These are phyloP conservation scores for Larix sibirica DNA, from an alignment of 83 land plant species.

Conservation along the genomic window DNA sequence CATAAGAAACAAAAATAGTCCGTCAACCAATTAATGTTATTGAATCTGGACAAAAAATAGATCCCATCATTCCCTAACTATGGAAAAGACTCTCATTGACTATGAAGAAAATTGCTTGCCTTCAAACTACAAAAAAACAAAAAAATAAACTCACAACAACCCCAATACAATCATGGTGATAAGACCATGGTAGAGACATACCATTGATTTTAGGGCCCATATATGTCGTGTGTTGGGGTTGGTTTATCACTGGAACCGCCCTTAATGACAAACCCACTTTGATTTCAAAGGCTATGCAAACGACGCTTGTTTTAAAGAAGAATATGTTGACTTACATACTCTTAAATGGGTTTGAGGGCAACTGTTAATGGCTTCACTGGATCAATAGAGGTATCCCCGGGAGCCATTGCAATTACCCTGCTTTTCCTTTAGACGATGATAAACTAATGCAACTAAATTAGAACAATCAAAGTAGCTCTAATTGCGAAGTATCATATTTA, in stretches of 20 bases:
- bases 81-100: background rate
- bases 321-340: conserved; percentile 10
- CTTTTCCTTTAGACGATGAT: background rate
- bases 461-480: background rate
- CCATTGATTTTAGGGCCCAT: background rate
- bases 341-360: conserved; percentile 1
- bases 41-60: too few species aligned
- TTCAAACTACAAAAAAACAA: background rate
- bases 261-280: too few species aligned
- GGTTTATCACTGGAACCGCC: background rate
- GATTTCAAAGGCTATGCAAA: too few species aligned
- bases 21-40: background rate
- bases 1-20: background rate
- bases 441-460: background rate
- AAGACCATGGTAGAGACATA: background rate
- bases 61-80: background rate
- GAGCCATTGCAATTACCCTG: conserved; percentile 17
- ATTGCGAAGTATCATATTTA: background rate
- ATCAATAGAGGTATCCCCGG: conserved; percentile 8
- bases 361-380: background rate
- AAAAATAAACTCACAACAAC: background rate
- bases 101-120: background rate
- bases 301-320: background rate
- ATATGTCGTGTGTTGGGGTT: background rate
- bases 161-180: background rate